phyloP scores from a whole-genome alignment of 225 moss, liverwort and hornwort genomes.

The Physcomitrium patens region DNA sequence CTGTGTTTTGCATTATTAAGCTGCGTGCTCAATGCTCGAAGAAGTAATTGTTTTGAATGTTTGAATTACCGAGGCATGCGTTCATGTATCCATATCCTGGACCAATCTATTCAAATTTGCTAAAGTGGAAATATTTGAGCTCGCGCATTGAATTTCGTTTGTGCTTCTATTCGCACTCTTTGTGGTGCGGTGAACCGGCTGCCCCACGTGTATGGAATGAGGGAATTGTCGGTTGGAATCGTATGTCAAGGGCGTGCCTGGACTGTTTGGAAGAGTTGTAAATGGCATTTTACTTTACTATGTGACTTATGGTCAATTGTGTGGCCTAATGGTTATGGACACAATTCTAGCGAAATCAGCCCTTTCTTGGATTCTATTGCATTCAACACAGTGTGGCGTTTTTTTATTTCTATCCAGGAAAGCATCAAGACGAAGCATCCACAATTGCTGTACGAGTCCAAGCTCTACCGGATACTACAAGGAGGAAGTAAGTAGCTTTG shows the following conservation, averaged over 20 bases:
- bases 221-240: neutral
- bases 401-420: slow-evolving; percentile 53
- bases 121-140: neutral
- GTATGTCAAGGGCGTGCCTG: neutral
- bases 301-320: neutral
- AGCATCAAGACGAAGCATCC: slow-evolving; percentile 85
- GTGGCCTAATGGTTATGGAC: neutral
- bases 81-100: neutral
- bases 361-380: neutral
- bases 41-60: neutral
- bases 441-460: slow-evolving; percentile 81
- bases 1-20: slow-evolving; percentile 1
- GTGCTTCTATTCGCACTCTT: neutral
- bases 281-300: neutral
- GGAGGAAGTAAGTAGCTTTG: slow-evolving; percentile 79
- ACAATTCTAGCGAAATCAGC: neutral
- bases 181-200: no score
- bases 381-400: neutral
- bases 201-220: neutral
- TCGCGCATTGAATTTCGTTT: neutral
- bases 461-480: slow-evolving; percentile 88
- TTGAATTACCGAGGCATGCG: neutral
- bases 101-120: neutral
- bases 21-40: neutral
- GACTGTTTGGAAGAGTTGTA: neutral